These are phyloP conservation scores for Aspergillus steynii DNA, from an alignment of 495 filamentous ascomycete species.

Conservation along the genomic window DNA sequence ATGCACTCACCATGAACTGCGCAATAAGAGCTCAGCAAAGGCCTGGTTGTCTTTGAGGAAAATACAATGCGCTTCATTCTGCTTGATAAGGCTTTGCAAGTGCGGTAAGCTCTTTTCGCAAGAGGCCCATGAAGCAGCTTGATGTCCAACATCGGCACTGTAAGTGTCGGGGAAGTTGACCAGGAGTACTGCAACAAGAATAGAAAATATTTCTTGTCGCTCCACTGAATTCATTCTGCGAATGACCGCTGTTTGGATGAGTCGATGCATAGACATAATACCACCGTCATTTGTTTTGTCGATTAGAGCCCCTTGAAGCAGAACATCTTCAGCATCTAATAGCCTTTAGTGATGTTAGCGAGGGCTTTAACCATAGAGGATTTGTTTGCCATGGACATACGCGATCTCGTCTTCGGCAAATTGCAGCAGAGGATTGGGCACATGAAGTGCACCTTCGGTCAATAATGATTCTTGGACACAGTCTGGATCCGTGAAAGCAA, in stretches of 20 bases:
- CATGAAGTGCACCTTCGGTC: constrained; percentile 9
- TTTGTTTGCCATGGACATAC: background rate
- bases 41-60: constrained; percentile 2
- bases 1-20: constrained; percentile 24
- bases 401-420: constrained; percentile 10
- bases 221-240: constrained; percentile 8
- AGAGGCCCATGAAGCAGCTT: constrained; percentile 7
- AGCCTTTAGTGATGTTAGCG: constrained; percentile 4
- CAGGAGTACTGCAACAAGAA: constrained; percentile 9
- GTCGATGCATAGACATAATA: constrained; percentile 10
- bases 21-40: constrained; percentile 25
- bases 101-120: constrained; percentile 11
- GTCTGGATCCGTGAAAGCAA: constrained; percentile 30
- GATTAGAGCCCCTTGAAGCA: constrained; percentile 7
- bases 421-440: background rate
- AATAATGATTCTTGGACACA: constrained; percentile 25
- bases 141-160: constrained; percentile 15
- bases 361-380: background rate
- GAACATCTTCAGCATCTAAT: constrained; percentile 6
- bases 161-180: constrained; percentile 14
- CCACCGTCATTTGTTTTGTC: constrained; percentile 8
- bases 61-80: constrained; percentile 2
- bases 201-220: constrained; percentile 8
- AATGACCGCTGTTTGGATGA: constrained; percentile 10
- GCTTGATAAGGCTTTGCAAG: constrained; percentile 2